These are phyloP conservation scores for Fusarium clavum DNA, from an alignment of 2,329 filamentous ascomycete species.

Conservation along the genomic window DNA sequence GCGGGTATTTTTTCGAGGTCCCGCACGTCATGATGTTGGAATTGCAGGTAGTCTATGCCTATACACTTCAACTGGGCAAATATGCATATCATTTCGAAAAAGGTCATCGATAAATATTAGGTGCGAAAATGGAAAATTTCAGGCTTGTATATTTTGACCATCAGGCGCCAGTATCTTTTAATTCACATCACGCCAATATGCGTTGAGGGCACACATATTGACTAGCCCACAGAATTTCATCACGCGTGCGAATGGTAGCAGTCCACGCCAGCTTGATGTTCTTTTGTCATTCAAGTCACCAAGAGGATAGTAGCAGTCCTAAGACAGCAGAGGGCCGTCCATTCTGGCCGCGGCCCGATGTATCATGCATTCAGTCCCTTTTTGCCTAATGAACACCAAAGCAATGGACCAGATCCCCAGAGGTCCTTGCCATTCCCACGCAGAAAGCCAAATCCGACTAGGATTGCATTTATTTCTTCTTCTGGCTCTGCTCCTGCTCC, in stretches of 20 bases:
- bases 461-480: constrained; percentile 73
- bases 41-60: neutral
- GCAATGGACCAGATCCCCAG: constrained; percentile 60
- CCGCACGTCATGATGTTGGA: constrained; percentile 45
- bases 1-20: constrained; percentile 41
- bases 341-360: constrained; percentile 52
- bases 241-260: constrained; percentile 40
- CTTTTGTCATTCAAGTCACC: constrained; percentile 60
- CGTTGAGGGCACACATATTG: neutral
- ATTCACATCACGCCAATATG: constrained; percentile 22
- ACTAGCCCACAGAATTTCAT: constrained; percentile 13
- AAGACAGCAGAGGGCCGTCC: constrained; percentile 60
- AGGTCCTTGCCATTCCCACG: constrained; percentile 52
- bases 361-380: constrained; percentile 64
- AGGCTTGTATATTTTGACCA: constrained; percentile 25
- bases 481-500: constrained; percentile 85
- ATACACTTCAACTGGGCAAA: neutral
- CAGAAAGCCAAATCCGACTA: constrained; percentile 49
- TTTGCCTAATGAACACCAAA: constrained; percentile 66
- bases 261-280: constrained; percentile 53
- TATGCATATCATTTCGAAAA: neutral
- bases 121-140: neutral
- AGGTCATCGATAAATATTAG: neutral
- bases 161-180: constrained; percentile 28
- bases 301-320: constrained; percentile 57